Conservation (phyloP, 805 yeast species). For the Saccharomycopsis lassenensis region DNA sequence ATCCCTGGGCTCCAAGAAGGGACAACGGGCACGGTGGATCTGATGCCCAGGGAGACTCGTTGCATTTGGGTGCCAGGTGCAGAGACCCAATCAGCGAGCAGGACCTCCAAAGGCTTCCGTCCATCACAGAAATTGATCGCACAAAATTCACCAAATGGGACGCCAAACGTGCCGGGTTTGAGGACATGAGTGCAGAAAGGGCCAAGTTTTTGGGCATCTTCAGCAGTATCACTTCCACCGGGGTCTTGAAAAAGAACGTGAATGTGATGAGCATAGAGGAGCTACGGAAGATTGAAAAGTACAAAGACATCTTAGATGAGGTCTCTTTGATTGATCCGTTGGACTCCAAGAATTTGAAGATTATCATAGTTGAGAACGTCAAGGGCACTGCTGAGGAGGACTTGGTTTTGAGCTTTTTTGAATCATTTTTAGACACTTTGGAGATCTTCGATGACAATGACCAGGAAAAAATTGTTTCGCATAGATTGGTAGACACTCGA, state of each 20-base stretch:
- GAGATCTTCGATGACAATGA: constrained; percentile 30
- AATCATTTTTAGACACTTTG: constrained; percentile 33
- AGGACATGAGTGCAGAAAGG: constrained; percentile 58
- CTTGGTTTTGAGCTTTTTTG: constrained; percentile 31
- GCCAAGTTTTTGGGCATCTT: constrained; percentile 75
- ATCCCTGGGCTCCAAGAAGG: no score
- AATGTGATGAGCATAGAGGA: constrained; percentile 9
- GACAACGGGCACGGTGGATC: no score
- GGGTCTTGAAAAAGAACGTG: constrained; percentile 32
- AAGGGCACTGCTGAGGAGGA: constrained; percentile 6
- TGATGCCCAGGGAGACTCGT: no score
- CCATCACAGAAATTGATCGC: constrained; percentile 42
- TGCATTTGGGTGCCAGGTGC: no score
- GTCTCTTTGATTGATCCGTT: constrained; percentile 21
- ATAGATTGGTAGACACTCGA: constrained; percentile 26
- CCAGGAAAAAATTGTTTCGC: constrained; percentile 24
- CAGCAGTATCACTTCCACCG: constrained; percentile 69
- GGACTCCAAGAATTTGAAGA: constrained; percentile 22
- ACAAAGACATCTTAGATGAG: constrained; percentile 16
- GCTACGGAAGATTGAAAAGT: constrained; percentile 8
- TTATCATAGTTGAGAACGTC: constrained; percentile 19
- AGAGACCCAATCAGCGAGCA: no score
- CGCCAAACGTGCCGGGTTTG: constrained; percentile 58
- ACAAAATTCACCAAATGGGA: constrained; percentile 54
- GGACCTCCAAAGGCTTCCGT: constrained; percentile 30